Evolutionary conservation across 176 grass and related monocot species (phyloP).

Genomic region (Rhynchospora tenuis): DNA sequence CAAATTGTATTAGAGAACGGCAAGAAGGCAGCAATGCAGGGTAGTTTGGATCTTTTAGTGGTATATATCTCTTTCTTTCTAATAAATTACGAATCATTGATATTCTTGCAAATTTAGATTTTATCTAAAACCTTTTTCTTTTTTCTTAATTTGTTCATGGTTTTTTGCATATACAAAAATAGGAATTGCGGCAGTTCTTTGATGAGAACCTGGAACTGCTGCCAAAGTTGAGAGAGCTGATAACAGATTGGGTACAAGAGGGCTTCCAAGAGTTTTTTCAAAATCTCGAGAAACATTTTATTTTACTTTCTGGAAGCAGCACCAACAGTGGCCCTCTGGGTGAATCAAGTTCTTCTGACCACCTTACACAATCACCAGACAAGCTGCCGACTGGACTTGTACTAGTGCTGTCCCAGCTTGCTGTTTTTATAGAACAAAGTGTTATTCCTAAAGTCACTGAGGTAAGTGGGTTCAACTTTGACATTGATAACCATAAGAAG

Average conservation of each 20-base stretch:
- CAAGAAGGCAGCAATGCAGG: constrained; percentile 74
- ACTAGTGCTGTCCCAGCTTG: constrained; percentile 83
- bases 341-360: constrained; percentile 37
- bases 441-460: constrained; percentile 88
- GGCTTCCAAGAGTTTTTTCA: constrained; percentile 98
- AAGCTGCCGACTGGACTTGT: constrained; percentile 65
- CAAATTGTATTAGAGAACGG: constrained; percentile 69
- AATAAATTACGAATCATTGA: not conserved
- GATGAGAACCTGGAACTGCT: constrained; percentile 82
- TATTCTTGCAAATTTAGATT: not conserved
- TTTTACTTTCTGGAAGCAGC: constrained; percentile 77
- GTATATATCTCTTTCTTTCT: constrained; percentile 35
- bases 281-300: constrained; percentile 78
- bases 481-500: constrained; percentile 13
- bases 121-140: not conserved
- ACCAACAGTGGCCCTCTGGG: constrained; percentile 31
- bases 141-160: constrained; percentile 17
- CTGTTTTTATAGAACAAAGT: constrained; percentile 85
- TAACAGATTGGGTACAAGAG: constrained; percentile 99
- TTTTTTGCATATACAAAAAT: constrained; percentile 7
- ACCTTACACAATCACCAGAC: constrained; percentile 35
- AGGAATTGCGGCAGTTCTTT: constrained; percentile 87
- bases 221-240: constrained; percentile 72
- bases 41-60: constrained; percentile 86
- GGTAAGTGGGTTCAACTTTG: constrained; percentile 40